Percentiles rank a stretch among this genome's conserved stretches.
These are phyloP conservation scores for Tetrahymena malaccensis DNA, from an alignment of 73 alveolate species.

Conservation along the genomic window DNA sequence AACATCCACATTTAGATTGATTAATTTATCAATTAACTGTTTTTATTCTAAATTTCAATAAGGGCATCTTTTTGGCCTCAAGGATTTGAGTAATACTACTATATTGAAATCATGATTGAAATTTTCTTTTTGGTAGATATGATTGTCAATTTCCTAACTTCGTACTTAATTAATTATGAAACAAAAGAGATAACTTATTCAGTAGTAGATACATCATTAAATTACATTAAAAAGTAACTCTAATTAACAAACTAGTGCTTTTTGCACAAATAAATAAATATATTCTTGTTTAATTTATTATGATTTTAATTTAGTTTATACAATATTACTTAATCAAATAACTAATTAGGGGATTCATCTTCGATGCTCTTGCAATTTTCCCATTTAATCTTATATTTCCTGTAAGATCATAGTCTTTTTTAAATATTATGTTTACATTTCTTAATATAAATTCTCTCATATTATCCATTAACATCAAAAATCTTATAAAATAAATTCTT, in stretches of 20 bases:
- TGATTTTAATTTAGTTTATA: too few relatives aligned
- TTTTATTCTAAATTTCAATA: too few relatives aligned
- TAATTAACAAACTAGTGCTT: too few relatives aligned
- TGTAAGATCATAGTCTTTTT: not conserved
- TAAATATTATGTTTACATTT: too few relatives aligned
- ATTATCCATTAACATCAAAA: too few relatives aligned
- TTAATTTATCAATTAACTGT: not conserved
- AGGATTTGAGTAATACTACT: not conserved
- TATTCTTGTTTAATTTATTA: too few relatives aligned
- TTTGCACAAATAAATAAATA: too few relatives aligned
- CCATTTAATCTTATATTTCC: not conserved
- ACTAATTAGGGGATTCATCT: not conserved
- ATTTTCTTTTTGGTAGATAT: not conserved
- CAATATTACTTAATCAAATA: too few relatives aligned
- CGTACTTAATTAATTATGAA: not conserved
- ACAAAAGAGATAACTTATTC: not conserved
- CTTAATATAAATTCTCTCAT: too few relatives aligned
- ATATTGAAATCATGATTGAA: not conserved
- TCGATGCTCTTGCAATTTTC: not conserved
- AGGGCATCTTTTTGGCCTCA: not conserved
- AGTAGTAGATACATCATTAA: not conserved
- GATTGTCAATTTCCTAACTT: not conserved
- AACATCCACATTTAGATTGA: too few relatives aligned
- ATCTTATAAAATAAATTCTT: too few relatives aligned
- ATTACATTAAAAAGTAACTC: not conserved